Evolutionary conservation across 306 rosid genomes (phyloP).

Genomic region (Cucumis cinereus): DNA sequence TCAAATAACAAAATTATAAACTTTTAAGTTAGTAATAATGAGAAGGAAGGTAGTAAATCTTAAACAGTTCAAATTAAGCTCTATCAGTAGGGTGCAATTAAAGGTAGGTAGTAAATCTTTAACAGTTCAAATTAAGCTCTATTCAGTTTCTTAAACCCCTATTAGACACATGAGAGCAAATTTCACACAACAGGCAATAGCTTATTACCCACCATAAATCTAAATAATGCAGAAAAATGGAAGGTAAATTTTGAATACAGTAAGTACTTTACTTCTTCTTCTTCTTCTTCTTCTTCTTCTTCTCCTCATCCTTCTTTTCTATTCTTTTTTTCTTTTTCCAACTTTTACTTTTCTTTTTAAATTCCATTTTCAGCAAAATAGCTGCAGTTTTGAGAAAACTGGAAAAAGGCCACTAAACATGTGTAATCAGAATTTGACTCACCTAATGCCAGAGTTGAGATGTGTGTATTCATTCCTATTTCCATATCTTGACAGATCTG

Average conservation of each 20-base stretch:
- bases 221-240: constrained; percentile 12
- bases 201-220: constrained; percentile 13
- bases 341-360: background rate
- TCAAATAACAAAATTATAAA: background rate
- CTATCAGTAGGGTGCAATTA: background rate
- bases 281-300: background rate
- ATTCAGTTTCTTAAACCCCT: background rate
- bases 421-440: constrained; percentile 12
- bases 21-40: background rate
- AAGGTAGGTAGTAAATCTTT: background rate
- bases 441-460: constrained; percentile 6
- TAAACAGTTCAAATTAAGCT: background rate
- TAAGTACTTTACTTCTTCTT: background rate
- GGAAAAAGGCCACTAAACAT: constrained; percentile 16
- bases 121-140: background rate
- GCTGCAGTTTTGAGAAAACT: constrained; percentile 6
- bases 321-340: background rate
- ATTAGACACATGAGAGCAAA: background rate
- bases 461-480: constrained; percentile 15
- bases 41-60: background rate
- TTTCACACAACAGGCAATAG: background rate
- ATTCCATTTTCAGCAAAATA: constrained; percentile 9
- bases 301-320: no score
- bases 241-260: constrained; percentile 2
- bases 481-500: constrained; percentile 85